Conservation (phyloP, 2,329 filamentous ascomycete species). For the Talaromyces verruculosus region DNA sequence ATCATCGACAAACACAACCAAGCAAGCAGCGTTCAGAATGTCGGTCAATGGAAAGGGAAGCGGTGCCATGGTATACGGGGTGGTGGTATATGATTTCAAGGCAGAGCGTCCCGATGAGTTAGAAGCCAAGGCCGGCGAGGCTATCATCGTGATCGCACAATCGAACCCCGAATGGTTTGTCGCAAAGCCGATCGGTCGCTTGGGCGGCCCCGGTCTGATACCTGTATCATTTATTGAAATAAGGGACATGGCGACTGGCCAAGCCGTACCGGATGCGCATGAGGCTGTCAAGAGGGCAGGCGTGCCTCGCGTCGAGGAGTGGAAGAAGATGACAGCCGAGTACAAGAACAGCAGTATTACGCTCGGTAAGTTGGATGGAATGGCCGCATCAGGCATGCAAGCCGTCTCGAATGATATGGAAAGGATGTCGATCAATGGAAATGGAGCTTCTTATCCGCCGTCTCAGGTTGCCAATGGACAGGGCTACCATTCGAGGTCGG, state of each 20-base stretch:
- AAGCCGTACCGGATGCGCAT: constrained; percentile 75
- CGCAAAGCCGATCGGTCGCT: constrained; percentile 93
- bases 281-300: constrained; percentile 86
- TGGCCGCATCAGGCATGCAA: constrained; percentile 42
- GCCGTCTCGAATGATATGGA: constrained; percentile 70
- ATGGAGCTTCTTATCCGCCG: constrained; percentile 48
- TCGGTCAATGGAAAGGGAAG: constrained; percentile 53
- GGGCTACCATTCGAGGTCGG: constrained; percentile 42
- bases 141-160: constrained; percentile 97
- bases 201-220: constrained; percentile 94
- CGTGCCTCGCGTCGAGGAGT: constrained; percentile 93
- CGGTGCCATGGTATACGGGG: constrained; percentile 91
- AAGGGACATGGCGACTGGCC: constrained; percentile 84
- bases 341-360: constrained; percentile 99
- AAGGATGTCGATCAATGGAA: constrained; percentile 71
- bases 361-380: constrained; percentile 76
- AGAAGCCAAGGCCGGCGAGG: constrained; percentile 90
- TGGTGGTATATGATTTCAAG: constrained; percentile 95
- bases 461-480: constrained; percentile 49
- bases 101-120: constrained; percentile 95
- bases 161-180: constrained; percentile 99
- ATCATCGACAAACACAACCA: constrained; percentile 34
- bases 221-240: constrained; percentile 97
- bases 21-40: constrained; percentile 41
- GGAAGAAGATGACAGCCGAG: constrained; percentile 99